Evolutionary conservation across 257 asterid genomes (phyloP), one percentile per base, ranked within the genome.

Genomic region (Catharanthus roseus): DNA sequence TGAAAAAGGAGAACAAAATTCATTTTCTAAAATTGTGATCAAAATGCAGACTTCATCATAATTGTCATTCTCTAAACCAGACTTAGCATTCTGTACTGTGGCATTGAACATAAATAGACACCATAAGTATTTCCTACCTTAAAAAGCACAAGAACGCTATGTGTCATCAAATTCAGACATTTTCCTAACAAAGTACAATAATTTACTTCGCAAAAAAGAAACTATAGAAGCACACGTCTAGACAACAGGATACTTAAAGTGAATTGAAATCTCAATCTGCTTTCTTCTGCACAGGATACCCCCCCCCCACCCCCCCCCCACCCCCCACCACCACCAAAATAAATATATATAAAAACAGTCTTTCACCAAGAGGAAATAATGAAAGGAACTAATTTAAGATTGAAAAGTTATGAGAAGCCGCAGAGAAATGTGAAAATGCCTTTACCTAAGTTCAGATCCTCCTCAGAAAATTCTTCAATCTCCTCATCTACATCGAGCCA

Each of bases 381-480:
- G 13, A 44, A 12, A 44, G 0, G 6, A 5, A 28, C 10, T 31
- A 44, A 26, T 45, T 19, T 29, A 44, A 58, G 13, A 67, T 66
- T 3, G 12, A 23, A 42, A 53, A 31, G 2, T 5, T 33, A 5
- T 53, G 55, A 15, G 74, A 38, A 24, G 23, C 66, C 42, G 55
- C 58, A 16, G 11, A 44, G 51, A 69, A 65, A 71, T 26, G 44
- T 24, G 1, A 42, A 45, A 69, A 42, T 47, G 4, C n/a, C 68
- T 44, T 51, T 76, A 89, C 96, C 96, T 77, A 61, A 61, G 7
- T 72, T 73, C 73, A 31, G 77, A 57, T 86, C 97, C 38, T 91
- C 97, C 60, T 90, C 89, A 23, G 95, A 88, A 67, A 89, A 91
- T 23, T 78, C 89, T 78, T 93, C 99, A 74, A 93, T 93, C 38